Base-by-base conservation (phyloP, 768 basidiomycete genomes). In the Lentinula lateritia region DNA sequence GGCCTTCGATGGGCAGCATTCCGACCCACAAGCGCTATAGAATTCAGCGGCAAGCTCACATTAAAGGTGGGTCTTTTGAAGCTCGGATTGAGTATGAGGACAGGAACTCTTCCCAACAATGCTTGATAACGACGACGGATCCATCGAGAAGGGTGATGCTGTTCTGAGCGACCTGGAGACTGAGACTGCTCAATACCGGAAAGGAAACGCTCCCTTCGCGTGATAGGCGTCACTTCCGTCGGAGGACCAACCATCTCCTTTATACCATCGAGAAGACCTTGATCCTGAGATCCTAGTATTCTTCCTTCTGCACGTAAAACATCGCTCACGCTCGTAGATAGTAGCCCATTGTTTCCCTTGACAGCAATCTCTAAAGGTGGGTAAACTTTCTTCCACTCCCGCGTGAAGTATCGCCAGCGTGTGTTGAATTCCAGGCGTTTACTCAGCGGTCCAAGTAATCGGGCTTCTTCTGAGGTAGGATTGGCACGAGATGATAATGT, bases 381-480 rank as follows among this genome's bases (percentile, higher is more conserved):
- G 3, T 73, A 67, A 23, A 87, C 72, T 65, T 84, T 87, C 66
- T 76, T 80, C 64, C 76, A 76, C 68, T 90, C 82, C 9, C 63
- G 65, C 15, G 69, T 73, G 71, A 85, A 91, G 67, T 79, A 89
- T 20, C 84, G 82, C 84, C 87, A 83, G 20, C 84, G 84, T 50
- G 86, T 78, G 71, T 94, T 93, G 53, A 85, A 78, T 69, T 91
- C 83, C 48, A 90, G 82, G 39, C 91, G 83, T 68, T 83, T 89
- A 76, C 88, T 89, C 46, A 92, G 75, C 9, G 79, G 82, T 2
- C 90, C 90, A 38, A 89, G 73, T 3, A 88, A 65, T 34, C 70
- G 70, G 1, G 85, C 84, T 58, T 89, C 87, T 60, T 82, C 76
- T 8, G 88, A 87, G 2, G 70, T 63, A 18, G 83, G 80, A 63